Conservation (phyloP, 1,284 basidiomycete genomes). For the Ceratobasidium sp. region DNA sequence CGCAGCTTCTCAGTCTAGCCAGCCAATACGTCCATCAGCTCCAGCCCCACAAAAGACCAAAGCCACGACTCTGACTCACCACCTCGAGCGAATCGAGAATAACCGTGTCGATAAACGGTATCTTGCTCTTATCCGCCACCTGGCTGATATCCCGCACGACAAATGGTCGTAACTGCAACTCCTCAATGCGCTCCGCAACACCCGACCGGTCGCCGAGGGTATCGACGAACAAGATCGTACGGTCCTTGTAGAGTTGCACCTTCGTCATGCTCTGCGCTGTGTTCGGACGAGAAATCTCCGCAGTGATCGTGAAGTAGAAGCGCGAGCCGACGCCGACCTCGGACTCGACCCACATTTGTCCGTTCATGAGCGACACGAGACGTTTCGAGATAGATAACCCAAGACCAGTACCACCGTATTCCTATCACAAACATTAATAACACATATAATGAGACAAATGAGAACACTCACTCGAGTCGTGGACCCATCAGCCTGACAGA, state of each 20-base stretch:
- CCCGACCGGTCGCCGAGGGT: slow-evolving; percentile 83
- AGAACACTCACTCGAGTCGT: slow-evolving; percentile 78
- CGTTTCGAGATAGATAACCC: slow-evolving; percentile 96
- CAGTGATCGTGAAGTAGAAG: slow-evolving; percentile 97
- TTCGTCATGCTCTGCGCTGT: slow-evolving; percentile 65
- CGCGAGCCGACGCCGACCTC: slow-evolving; percentile 93
- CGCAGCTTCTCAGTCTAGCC: slow-evolving; percentile 86
- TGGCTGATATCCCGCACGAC: slow-evolving; percentile 83
- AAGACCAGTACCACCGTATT: slow-evolving; percentile 98
- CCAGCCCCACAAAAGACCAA: neutral
- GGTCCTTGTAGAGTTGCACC: slow-evolving; percentile 81
- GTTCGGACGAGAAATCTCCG: slow-evolving; percentile 73
- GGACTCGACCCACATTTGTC: slow-evolving; percentile 98
- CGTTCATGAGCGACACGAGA: slow-evolving; percentile 97
- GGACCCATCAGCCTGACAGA: slow-evolving; percentile 97
- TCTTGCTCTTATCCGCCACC: slow-evolving; percentile 83
- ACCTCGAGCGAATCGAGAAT: slow-evolving; percentile 90
- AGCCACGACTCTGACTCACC: slow-evolving; percentile 66
- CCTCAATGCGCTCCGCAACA: slow-evolving; percentile 82
- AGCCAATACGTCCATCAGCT: slow-evolving; percentile 32
- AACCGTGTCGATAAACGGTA: slow-evolving; percentile 95
- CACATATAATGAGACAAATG: slow-evolving; percentile 45
- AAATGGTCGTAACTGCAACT: slow-evolving; percentile 86
- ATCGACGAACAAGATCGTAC: slow-evolving; percentile 91
- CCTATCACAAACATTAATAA: slow-evolving; percentile 62